A percentile compares a stretch with the other conserved stretches of the same genome.
Conservation (phyloP, 1,284 basidiomycete genomes). For the Amylostereum chailletii region DNA sequence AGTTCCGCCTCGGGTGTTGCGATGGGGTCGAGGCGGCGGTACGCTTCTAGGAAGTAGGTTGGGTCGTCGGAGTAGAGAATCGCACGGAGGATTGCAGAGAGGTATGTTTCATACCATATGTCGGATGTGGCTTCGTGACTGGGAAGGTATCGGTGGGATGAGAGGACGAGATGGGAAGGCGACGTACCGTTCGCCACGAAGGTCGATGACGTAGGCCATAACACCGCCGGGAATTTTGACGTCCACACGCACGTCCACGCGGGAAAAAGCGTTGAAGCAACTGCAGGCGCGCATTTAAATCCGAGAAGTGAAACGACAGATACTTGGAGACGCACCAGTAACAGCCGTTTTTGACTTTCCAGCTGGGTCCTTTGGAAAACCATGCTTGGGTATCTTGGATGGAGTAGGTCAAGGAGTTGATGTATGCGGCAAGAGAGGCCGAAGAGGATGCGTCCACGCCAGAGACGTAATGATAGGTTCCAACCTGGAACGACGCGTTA, state of each 20-base stretch:
- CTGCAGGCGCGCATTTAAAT: constrained; percentile 26
- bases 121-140: constrained; percentile 90
- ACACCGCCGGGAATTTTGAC: constrained; percentile 99
- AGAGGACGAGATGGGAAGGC: not conserved
- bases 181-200: constrained; percentile 83
- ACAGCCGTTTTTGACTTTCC: constrained; percentile 91
- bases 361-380: constrained; percentile 83
- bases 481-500: constrained; percentile 60
- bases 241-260: constrained; percentile 94
- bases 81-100: constrained; percentile 86
- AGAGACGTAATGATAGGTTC: constrained; percentile 92
- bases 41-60: constrained; percentile 86
- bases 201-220: constrained; percentile 88
- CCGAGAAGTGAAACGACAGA: constrained; percentile 18
- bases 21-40: constrained; percentile 94
- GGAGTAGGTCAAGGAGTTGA: constrained; percentile 94
- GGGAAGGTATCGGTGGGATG: constrained; percentile 10
- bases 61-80: constrained; percentile 96
- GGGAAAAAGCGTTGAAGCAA: constrained; percentile 97
- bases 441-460: constrained; percentile 97
- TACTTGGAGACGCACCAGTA: constrained; percentile 65
- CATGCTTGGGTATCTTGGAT: constrained; percentile 89
- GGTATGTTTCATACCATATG: constrained; percentile 96
- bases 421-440: constrained; percentile 94
- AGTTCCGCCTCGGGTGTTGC: constrained; percentile 83